phyloP scores from a whole-genome alignment of 2,329 filamentous ascomycete species.

The Venturia asperata region DNA sequence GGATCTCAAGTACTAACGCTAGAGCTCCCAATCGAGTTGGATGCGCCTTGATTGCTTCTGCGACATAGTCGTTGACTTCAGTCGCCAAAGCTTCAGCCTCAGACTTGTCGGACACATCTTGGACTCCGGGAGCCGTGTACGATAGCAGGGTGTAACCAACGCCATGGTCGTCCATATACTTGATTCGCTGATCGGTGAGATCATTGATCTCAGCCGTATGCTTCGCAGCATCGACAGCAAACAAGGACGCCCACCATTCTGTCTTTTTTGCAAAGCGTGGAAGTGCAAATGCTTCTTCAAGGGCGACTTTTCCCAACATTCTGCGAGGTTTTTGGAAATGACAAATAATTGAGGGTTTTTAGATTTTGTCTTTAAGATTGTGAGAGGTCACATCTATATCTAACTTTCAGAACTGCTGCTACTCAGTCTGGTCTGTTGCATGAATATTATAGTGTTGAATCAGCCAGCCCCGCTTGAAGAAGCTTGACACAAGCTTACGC shows the following conservation, averaged over 20 bases:
- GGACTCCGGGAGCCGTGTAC: slow-evolving; percentile 27
- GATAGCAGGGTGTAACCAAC: slow-evolving; percentile 27
- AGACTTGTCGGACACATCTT: slow-evolving; percentile 25
- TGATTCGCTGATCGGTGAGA: slow-evolving; percentile 35
- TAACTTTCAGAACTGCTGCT: too few relatives aligned
- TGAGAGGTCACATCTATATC: too few relatives aligned
- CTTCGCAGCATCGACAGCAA: slow-evolving; percentile 52
- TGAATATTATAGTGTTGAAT: too few relatives aligned
- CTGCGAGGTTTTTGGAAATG: not conserved
- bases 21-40: slow-evolving; percentile 21
- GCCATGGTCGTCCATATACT: slow-evolving; percentile 27
- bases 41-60: slow-evolving; percentile 23
- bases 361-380: not conserved
- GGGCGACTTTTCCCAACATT: slow-evolving; percentile 55
- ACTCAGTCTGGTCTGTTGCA: too few relatives aligned
- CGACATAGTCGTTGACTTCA: slow-evolving; percentile 28
- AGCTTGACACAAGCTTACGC: too few relatives aligned
- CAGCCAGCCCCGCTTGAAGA: too few relatives aligned
- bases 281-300: slow-evolving; percentile 57
- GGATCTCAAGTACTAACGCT: slow-evolving; percentile 12
- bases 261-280: slow-evolving; percentile 53
- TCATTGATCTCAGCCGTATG: slow-evolving; percentile 51
- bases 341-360: not conserved
- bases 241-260: slow-evolving; percentile 54
- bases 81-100: slow-evolving; percentile 26